Conservation (phyloP, 2,329 filamentous ascomycete species). For the Trichoderma guizhouense region DNA sequence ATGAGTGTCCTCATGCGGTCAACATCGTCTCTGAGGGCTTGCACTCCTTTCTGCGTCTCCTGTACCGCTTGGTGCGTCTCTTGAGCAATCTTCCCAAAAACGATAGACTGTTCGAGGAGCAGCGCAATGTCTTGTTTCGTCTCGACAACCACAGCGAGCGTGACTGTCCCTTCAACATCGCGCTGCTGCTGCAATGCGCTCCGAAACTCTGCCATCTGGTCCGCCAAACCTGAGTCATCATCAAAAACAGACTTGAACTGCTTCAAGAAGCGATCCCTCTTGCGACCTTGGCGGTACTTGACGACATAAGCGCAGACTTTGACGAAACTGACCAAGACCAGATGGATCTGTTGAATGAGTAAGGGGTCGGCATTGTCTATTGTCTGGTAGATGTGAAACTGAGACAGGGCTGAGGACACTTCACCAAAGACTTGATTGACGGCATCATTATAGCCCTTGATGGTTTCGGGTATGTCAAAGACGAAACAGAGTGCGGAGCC, state of each 20-base stretch:
- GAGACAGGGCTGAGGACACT: background rate
- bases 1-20: background rate
- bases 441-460: background rate
- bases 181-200: background rate
- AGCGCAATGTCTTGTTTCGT: background rate
- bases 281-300: background rate
- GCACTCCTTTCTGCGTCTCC: background rate
- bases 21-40: background rate
- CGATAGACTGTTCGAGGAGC: background rate
- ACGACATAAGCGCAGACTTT: constrained; percentile 1
- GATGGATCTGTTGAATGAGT: background rate
- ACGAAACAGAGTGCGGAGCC: background rate
- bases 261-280: background rate
- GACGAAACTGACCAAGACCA: background rate
- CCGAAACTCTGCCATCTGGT: background rate
- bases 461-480: background rate
- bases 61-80: background rate
- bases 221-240: background rate
- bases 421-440: background rate
- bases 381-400: background rate
- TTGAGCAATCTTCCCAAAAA: background rate
- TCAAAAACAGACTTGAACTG: background rate
- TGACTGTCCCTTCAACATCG: background rate
- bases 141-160: background rate
- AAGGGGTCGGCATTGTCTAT: background rate